phyloP scores from a whole-genome alignment of 1,284 basidiomycete genomes.

The Boletellus dicymbophilus region DNA sequence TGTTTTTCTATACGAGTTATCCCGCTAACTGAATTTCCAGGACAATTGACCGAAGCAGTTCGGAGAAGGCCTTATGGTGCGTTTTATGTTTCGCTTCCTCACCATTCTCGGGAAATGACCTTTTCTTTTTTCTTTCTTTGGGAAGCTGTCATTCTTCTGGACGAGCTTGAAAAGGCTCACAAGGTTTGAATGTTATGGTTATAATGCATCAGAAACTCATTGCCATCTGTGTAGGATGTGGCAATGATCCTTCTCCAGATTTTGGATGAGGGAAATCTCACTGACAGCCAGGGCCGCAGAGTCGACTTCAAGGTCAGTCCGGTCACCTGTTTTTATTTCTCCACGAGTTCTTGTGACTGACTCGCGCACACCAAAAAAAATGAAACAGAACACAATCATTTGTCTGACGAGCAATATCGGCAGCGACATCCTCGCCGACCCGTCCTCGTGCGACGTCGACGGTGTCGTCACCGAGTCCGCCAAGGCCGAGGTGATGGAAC shows the following conservation, averaged over 20 bases:
- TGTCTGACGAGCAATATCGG: constrained; percentile 53
- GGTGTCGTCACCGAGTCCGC: constrained; percentile 72
- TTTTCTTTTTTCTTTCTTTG: too few species aligned
- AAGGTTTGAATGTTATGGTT: constrained; percentile 44
- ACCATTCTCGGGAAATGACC: background rate
- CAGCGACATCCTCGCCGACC: constrained; percentile 75
- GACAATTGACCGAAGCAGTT: constrained; percentile 88
- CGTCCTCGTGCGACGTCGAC: constrained; percentile 61
- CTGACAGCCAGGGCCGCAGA: constrained; percentile 80
- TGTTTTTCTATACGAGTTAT: constrained; percentile 2
- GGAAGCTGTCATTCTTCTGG: constrained; percentile 75
- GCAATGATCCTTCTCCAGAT: constrained; percentile 92
- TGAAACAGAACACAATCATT: constrained; percentile 34
- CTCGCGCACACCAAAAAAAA: too few species aligned
- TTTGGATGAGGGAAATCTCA: constrained; percentile 89
- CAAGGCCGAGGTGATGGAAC: constrained; percentile 69
- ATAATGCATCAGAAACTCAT: too few species aligned
- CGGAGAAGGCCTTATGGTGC: constrained; percentile 79
- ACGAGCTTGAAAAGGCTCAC: constrained; percentile 93
- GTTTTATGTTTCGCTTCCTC: too few species aligned
- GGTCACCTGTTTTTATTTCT: too few species aligned
- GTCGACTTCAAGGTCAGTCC: constrained; percentile 86
- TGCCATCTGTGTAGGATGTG: constrained; percentile 72
- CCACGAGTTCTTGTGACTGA: too few species aligned
- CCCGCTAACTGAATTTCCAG: constrained; percentile 27